Base-by-base conservation (phyloP, 2,329 filamentous ascomycete species). In the Microsporum ferrugineum region DNA sequence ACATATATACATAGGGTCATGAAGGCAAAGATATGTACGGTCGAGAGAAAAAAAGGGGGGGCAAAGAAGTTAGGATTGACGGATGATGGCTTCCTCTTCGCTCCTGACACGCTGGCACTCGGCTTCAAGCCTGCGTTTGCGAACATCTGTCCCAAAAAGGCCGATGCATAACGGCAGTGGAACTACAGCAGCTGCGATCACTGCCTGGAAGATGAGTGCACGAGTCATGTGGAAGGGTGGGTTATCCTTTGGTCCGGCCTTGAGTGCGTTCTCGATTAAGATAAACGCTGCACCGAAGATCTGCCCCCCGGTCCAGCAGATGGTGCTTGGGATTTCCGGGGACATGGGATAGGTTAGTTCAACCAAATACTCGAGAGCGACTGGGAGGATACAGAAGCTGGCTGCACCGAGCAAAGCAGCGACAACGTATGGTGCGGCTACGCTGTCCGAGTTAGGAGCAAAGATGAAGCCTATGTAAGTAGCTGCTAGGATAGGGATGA, bases 241-340 rank as follows among this genome's bases (percentile, higher is more conserved):
- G 39, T 74, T 68, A 0, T 77, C 84, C 14, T 75, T 71, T 7
- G 71, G 68, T 0, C 77, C 78, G 0, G 76, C 75, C 67, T 78
- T 78, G 53, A 97, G 78, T 17, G 87, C 88, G 71, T 91, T 87
- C 76, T 89, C 88, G 61, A 92, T 75, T 34, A 99, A 76, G 68
- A 96, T 88, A 70, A 96, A 96, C 33, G 91, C 75, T 1, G 84
- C 91, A 10, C 94, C 94, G 0, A 95, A 75, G 5, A 96, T 74
- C 77, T 97, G 92, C 0, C 94, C 92, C 4, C 87, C 87, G 0
- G 84, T 82, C 94, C 94, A 97, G 68, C 87, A 88, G 27, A 95
- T 78, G 33, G 88, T 90, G 64, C 84, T 88, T 0, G 88, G 89
- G 51, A 96, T 82, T 74, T 95, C 92, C 0, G 94, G 91, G 45